Evolutionary conservation across 805 yeast species (phyloP), one percentile per base, ranked within the genome.

Genomic region (Nakazawaea ishiwadae): DNA sequence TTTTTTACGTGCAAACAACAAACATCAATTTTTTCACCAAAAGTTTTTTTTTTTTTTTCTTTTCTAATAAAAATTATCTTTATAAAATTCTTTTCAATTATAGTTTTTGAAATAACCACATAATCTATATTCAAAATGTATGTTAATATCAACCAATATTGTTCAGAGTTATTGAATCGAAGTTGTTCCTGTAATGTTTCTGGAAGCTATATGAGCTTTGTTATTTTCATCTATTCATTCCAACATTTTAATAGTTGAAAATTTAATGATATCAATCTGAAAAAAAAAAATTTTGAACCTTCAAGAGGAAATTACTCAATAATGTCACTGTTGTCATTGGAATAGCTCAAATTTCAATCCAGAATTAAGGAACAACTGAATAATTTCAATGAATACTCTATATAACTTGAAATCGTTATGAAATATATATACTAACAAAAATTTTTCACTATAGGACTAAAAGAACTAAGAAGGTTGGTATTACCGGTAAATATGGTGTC

Each of bases 401-500:
- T n/a, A n/a, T n/a, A n/a, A n/a, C n/a, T n/a, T 14, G 32, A 29
- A 29, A 12, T 7, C 17, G 32, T 12, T 7, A 28, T 7, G n/a
- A 28, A 28, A 33, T 12, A 3, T 8, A 4, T 12, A 28, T 69
- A 71, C 76, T 71, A 71, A 72, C 77, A 46, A 48, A 32, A 3
- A n/a, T 31, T n/a, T 40, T 35, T 43, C 41, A 17, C 31, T 46
- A 53, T 62, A 88, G 96, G 99, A 86, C 99, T 76, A 93, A 95
- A 79, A 91, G 99, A 86, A 93, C 99, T 63, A 93, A 93, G 95
- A 93, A 93, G 88, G 99, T 93, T 73, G 99, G 99, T 76, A 93
- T 93, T 82, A 93, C 99, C 73, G 99, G 99, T 84, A 95, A 95
- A 81, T 93, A 88, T 84, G 99, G 99, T 88, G 97, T 93, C 79